Base-by-base conservation (phyloP, 2,329 filamentous ascomycete genomes). In the Colletotrichum filicis region DNA sequence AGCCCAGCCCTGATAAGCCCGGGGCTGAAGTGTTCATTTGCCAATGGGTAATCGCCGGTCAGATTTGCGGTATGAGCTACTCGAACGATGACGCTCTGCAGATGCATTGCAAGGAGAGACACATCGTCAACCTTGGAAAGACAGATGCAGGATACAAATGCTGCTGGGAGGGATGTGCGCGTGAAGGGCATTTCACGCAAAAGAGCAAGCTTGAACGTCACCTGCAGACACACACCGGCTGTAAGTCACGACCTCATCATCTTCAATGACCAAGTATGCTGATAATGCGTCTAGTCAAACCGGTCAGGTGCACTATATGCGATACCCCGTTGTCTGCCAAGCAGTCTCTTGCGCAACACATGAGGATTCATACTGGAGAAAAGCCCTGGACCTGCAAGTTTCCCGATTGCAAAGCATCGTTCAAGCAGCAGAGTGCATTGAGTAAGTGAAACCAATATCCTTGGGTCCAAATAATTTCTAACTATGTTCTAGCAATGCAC, bases 271-370 rank as follows among this genome's bases (percentile, higher is more conserved):
- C 37, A 49, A 77, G 76, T 80, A 75, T 71, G 74, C 76, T 81
- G 72, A 80, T 66, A 12, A 8, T 12, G n/a, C 24, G 35, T 62
- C 1, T 64, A 92, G 91, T 87, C 77, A 92, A 92, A 80, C 88
- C 90, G 7, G 90, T 88, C 68, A 82, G 84, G 57, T 92, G 90
- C 74, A 78, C 83, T 2, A 83, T 85, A 24, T 94, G 92, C 76
- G 83, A 85, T 11, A 83, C 89, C 70, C 83, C 84, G 3, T 90
- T 93, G 77, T 93, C 92, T 0, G 91, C 91, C 2, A 89, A 91
- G 76, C 92, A 93, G 79, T 90, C 92, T 1, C 85, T 93, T 7
- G 88, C 90, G 55, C 92, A 93, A 78, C 92, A 94, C 76, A 85
- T 89, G 78, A 87, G 91, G 22, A 92, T 89, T 2, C 92, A 94